phyloP scores from a whole-genome alignment of 768 basidiomycete genomes.

The Auricularia sp. region DNA sequence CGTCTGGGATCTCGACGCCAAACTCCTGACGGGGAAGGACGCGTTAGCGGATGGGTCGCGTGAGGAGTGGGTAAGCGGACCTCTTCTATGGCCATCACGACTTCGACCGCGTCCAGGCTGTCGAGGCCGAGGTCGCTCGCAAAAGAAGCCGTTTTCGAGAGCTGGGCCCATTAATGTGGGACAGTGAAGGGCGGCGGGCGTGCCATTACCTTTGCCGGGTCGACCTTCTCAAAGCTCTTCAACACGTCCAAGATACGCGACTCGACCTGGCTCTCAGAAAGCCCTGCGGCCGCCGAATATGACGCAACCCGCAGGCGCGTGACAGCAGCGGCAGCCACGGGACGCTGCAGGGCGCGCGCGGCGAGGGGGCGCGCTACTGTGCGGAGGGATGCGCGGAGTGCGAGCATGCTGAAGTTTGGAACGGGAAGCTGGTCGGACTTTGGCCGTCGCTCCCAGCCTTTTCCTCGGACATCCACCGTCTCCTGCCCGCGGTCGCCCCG shows the following conservation, averaged over 20 bases:
- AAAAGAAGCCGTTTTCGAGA: slow-evolving; percentile 58
- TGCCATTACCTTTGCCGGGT: slow-evolving; percentile 51
- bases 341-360: neutral
- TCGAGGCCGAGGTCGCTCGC: slow-evolving; percentile 82
- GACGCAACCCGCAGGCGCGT: slow-evolving; percentile 20
- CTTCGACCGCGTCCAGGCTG: slow-evolving; percentile 94
- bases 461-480: neutral
- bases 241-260: slow-evolving; percentile 72
- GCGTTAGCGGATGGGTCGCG: neutral
- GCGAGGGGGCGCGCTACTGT: neutral
- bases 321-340: neutral
- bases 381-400: neutral
- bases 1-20: slow-evolving; percentile 94
- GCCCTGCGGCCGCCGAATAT: slow-evolving; percentile 58
- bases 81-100: slow-evolving; percentile 98
- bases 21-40: slow-evolving; percentile 58
- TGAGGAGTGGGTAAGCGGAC: slow-evolving; percentile 23
- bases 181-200: slow-evolving; percentile 18
- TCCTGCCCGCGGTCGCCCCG: neutral
- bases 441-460: neutral
- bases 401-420: neutral
- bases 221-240: slow-evolving; percentile 84
- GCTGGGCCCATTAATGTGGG: slow-evolving; percentile 30
- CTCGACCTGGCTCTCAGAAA: slow-evolving; percentile 61
- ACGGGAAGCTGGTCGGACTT: neutral